Evolutionary conservation across 768 basidiomycete genomes (phyloP), one percentile per base, ranked within the genome.

Genomic region (Cystofilobasidium capitatum): DNA sequence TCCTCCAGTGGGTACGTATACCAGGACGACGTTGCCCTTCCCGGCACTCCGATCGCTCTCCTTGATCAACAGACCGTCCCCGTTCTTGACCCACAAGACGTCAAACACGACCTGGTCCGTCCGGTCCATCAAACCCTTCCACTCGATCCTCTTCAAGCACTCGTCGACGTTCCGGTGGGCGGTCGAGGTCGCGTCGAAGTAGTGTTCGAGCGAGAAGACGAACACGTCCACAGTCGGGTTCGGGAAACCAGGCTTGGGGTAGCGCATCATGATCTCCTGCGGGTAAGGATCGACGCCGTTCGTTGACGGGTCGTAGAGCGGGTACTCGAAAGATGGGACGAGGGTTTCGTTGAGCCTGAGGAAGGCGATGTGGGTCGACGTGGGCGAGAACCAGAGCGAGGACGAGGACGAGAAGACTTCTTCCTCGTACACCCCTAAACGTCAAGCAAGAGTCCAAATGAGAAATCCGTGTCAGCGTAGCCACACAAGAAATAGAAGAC

Each of bases 381-480:
- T 82, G 4, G 93, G 94, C 13, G 88, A 87, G 88, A 89, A 98
- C 91, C 91, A 98, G 6, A 94, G 79, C 0, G 92, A 86, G 58
- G 76, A 84, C 74, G 91, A 84, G 44, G 78, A 74, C 3, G 81
- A 78, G 72, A 91, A 88, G 29, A 97, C 84, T 75, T 96, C 91
- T 74, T 94, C 91, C 45, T 69, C 70, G 45, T 60, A 69, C 9
- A 69, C 63, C 63, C 68, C 59, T 61, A 17, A 31, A n/a, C 22
- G 47, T 26, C 24, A 29, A 42, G 22, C 29, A 47, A 12, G 20
- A 13, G 42, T 31, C 5, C 24, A 62, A 24, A 51, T 26, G 24
- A 26, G n/a, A 7, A 29, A 26, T 51, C 26, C 10, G 49, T 29
- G 20, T 10, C 49, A 26, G 17, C 49, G 49, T 47, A n/a, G 45